Base-by-base conservation (phyloP, 768 basidiomycete genomes). In the Lactarius indigo region DNA sequence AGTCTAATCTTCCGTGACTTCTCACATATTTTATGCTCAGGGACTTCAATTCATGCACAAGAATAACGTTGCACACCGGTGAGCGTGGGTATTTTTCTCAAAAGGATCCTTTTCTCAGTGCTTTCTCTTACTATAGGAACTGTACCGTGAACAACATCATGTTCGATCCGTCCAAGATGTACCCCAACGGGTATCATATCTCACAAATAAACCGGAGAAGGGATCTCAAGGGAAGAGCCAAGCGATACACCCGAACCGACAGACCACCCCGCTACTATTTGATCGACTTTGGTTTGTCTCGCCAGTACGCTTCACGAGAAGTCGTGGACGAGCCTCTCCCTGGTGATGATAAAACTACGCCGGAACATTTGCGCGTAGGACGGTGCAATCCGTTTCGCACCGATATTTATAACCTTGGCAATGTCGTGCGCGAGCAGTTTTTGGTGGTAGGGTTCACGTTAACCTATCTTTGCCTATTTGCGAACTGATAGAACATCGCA, bases 281-380 rank as follows among this genome's bases (percentile, higher is more conserved):
- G 8, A 76, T 75, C 18, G 74, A 76, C 44, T 75, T 76, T 52
- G 76, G 75, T 13, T 37, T 74, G 15, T 73, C 75, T 26, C 69
- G 67, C 28, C 20, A 42, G 3, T 15, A 57, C 35, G n/a, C 65
- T 65, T 33, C 42, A 47, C 30, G 74, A 66, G 42, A 42, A 13
- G 65, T 52, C 6, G 57, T 57, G 37, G 65, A 66, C 12, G n/a
- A 33, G 10, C 64, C 73, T 8, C 61, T 74, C 30, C 66, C 56
- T 26, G 74, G 73, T 10, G 75, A 70, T 6, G 73, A 76, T 54
- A 70, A 66, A 39, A 42, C 68, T 5, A 70, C 72, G 0, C 76
- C 76, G 0, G 75, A 76, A 44, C 73, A 70, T 26, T 30, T 35
- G 33, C 26, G 12, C 4, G 52, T 39, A 42, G 18, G 42, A 3